These are phyloP conservation scores for Rheum nobile DNA, from an alignment of 148 eudicot genomes.

Conservation along the genomic window DNA sequence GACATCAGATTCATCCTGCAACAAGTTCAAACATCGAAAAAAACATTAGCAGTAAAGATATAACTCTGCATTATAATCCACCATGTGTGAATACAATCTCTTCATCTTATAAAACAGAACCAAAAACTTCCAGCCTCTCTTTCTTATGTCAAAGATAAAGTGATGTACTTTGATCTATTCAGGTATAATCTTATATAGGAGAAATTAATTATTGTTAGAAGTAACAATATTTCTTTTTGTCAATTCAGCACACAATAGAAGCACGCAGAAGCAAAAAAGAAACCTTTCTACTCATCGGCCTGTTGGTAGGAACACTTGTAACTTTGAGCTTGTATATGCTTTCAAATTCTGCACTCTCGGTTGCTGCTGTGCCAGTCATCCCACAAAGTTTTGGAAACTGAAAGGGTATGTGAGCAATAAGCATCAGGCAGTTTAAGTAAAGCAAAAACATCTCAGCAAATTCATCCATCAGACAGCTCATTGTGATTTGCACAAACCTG, in stretches of 20 bases:
- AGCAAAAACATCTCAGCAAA: constrained; percentile 13
- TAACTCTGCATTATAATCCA: not conserved
- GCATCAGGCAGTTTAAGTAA: not conserved
- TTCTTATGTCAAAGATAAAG: not conserved
- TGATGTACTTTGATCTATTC: not conserved
- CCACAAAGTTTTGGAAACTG: constrained; percentile 98
- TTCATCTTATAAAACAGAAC: not conserved
- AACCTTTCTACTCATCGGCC: constrained; percentile 98
- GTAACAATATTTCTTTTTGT: not conserved
- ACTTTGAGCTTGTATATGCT: constrained; percentile 98
- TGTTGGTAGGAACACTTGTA: constrained; percentile 94
- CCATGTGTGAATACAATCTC: not conserved
- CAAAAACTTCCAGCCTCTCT: not conserved
- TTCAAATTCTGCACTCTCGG: constrained; percentile 95
- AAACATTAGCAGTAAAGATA: not conserved
- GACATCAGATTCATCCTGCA: constrained; percentile 96
- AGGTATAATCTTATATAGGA: not conserved
- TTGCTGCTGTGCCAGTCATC: constrained; percentile 99
- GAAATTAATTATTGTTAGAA: not conserved
- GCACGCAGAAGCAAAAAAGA: constrained; percentile 6
- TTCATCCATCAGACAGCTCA: constrained; percentile 4
- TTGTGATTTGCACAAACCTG: constrained; percentile 38
- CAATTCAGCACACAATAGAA: not conserved
- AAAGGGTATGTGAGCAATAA: constrained; percentile 11
- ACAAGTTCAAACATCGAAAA: constrained; percentile 6